Percentiles rank a stretch among this genome's conserved stretches.
Conservation (phyloP, 83 land plant species). For the Isoetes engelmannii region DNA sequence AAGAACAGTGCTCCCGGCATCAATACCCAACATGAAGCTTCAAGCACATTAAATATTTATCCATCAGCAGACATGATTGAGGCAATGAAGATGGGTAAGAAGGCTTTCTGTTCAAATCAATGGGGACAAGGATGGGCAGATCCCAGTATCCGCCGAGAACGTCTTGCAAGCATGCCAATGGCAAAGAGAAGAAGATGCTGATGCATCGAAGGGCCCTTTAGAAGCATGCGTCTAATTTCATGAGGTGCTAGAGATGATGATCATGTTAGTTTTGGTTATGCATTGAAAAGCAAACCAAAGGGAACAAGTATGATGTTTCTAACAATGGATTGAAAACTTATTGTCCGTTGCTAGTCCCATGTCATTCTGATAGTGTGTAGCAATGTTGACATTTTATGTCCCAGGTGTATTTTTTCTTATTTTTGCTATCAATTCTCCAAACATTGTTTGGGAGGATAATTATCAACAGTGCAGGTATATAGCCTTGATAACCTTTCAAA, state of each 20-base stretch:
- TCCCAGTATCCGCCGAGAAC: neutral
- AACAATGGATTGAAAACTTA: slow-evolving; percentile 20
- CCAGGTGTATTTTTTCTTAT: slow-evolving; percentile 80
- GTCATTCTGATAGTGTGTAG: slow-evolving; percentile 97
- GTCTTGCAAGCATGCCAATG: neutral
- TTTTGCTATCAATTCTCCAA: slow-evolving; percentile 71
- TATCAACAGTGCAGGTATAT: slow-evolving; percentile 93
- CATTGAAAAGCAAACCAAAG: too few species aligned
- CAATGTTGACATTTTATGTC: slow-evolving; percentile 74
- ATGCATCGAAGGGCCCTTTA: too few species aligned
- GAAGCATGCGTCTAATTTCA: too few species aligned
- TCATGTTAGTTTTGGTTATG: too few species aligned
- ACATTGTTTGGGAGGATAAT: slow-evolving; percentile 62
- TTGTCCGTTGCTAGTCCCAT: slow-evolving; percentile 95
- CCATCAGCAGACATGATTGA: slow-evolving; percentile 9
- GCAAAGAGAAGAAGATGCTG: neutral
- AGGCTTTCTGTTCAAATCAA: neutral
- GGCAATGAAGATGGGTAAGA: neutral
- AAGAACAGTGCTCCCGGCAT: neutral
- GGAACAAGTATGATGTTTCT: neutral
- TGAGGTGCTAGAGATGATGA: too few species aligned
- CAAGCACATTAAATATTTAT: neutral
- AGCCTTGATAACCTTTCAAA: slow-evolving; percentile 89
- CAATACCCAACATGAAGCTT: neutral
- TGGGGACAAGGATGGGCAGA: slow-evolving; percentile 11